Conservation (phyloP, 2,329 filamentous ascomycete genomes). For the Xylaria digitata region DNA sequence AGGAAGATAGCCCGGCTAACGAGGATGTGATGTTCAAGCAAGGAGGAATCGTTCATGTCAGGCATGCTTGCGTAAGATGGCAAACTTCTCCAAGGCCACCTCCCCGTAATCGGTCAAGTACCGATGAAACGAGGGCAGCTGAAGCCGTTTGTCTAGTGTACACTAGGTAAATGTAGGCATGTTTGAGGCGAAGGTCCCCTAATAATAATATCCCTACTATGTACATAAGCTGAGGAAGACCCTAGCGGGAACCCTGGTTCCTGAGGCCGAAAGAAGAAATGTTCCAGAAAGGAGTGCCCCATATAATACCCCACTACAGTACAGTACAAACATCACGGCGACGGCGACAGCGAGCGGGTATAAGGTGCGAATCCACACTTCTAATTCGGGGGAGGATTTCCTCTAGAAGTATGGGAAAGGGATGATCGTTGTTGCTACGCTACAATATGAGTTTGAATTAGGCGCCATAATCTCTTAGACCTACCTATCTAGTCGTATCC, state of each 20-base stretch:
- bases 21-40: background rate
- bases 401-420: conserved; percentile 28
- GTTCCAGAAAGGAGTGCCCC: conserved; percentile 34
- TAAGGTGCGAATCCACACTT: conserved; percentile 27
- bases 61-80: background rate
- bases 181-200: conserved; percentile 15
- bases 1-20: conserved; percentile 15
- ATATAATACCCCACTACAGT: conserved; percentile 1
- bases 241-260: conserved; percentile 20
- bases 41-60: background rate
- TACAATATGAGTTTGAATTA: background rate
- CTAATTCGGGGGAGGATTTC: conserved; percentile 20
- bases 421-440: background rate
- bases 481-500: background rate
- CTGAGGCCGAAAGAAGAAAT: conserved; percentile 35
- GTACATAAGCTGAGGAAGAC: conserved; percentile 21
- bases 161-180: too few species aligned
- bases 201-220: conserved; percentile 12
- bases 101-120: conserved; percentile 3
- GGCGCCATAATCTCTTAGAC: background rate
- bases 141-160: conserved; percentile 18
- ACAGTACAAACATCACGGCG: conserved; percentile 15
- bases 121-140: conserved; percentile 25
- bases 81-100: too few species aligned
- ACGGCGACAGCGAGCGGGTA: conserved; percentile 13